phyloP scores from a whole-genome alignment of 257 asterid genomes.

The Asclepias syriaca region DNA sequence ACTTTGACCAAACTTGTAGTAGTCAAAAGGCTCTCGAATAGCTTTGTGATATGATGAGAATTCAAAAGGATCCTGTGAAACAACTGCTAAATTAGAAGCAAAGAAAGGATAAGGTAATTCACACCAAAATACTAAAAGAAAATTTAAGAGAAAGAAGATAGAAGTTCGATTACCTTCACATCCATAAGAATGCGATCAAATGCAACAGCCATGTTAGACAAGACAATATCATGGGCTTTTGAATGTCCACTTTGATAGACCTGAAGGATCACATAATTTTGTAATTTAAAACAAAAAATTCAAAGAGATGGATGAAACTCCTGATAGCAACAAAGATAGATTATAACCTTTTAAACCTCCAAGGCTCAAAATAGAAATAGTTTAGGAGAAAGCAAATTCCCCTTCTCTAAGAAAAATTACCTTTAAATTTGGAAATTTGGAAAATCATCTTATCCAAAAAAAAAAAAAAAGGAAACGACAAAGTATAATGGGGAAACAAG shows the following conservation, averaged over 20 bases:
- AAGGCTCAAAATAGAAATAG: neutral
- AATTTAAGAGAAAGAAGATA: slow-evolving; percentile 6
- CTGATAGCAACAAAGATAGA: neutral
- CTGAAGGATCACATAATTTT: slow-evolving; percentile 28
- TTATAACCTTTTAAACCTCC: neutral
- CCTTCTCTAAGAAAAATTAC: neutral
- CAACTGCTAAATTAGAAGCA: slow-evolving; percentile 8
- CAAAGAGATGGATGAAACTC: neutral
- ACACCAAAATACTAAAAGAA: neutral
- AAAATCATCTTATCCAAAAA: neutral
- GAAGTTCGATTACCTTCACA: slow-evolving; percentile 53
- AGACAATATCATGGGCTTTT: slow-evolving; percentile 57
- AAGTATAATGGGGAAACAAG: neutral
- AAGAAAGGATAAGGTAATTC: slow-evolving; percentile 24
- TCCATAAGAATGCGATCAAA: slow-evolving; percentile 75
- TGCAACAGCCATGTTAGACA: slow-evolving; percentile 70
- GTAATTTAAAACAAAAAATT: neutral
- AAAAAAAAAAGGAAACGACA: neutral
- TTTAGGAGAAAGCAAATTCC: neutral
- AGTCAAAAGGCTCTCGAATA: slow-evolving; percentile 85
- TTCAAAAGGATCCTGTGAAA: slow-evolving; percentile 66
- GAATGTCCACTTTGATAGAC: slow-evolving; percentile 65
- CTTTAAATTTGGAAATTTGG: neutral
- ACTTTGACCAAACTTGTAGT: slow-evolving; percentile 70
- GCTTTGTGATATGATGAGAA: slow-evolving; percentile 70